Evolutionary conservation across 495 filamentous ascomycete genomes (phyloP), one percentile per base, ranked within the genome.

Genomic region (Aspergillus homomorphus): DNA sequence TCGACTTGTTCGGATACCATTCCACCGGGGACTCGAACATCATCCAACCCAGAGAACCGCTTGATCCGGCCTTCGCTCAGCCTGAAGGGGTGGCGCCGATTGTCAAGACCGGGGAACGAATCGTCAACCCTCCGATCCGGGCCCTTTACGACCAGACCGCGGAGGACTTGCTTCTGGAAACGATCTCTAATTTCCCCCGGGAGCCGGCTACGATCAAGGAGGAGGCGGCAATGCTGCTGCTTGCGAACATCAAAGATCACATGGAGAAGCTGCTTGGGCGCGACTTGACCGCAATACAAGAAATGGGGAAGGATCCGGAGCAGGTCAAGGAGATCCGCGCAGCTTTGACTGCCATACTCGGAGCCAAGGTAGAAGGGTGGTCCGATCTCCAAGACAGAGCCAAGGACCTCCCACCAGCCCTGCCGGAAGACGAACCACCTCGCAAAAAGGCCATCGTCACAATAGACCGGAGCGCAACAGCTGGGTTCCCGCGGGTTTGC

Each of bases 1-100:
- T 91, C 43, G 88, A 90, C 65, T 78, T 97, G 1, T 93, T 92
- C 65, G 88, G 89, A 26, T 84, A 87, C 46, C 75, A 79, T 53
- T 79, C 66, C 68, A 85, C 69, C 9, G 82, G 74, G 44, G 77
- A 80, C 58, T 79, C 77, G 33, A 82, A 79, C 62, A 83, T 72
- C 22, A 79, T 79, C 38, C 72, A 77, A 56, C 77, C 77, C 7
- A 75, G 68, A 51, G 74, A 78, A 30, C 73, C 77, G 4, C 59
- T 79, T 53, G 77, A 78, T 38, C 71, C 68, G 26, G 65, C 69
- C 3, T 68, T 54, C 30, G 64, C 64, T 48, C 61, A 69, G 16
- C 64, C 69, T 12, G 74, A 78, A 60, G 77, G 77, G 10, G 67
- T 77, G 28, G 75, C 77, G 30, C 77, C 77, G 0, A 66, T 79